These are phyloP conservation scores for Leishmania tropica DNA, from an alignment of 208 protist genomes.

Conservation along the genomic window DNA sequence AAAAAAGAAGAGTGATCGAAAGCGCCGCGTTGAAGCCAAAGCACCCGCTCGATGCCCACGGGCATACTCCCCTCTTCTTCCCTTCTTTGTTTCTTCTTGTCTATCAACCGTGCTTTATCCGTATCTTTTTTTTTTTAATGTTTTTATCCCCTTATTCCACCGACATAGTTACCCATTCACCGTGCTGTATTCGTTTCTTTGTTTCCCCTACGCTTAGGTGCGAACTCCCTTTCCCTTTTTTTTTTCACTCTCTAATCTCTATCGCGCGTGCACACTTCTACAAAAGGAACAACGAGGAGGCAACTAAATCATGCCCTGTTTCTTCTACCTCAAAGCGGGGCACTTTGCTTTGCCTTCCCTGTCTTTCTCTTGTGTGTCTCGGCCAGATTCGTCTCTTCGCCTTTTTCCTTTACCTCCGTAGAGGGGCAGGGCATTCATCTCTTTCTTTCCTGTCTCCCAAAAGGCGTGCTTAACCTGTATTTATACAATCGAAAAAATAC, in stretches of 20 bases:
- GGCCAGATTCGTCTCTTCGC: constrained; percentile 5
- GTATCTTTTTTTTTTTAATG: background rate
- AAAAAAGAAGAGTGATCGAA: background rate
- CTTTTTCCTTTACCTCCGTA: constrained; percentile 16
- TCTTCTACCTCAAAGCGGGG: background rate
- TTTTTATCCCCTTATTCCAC: background rate
- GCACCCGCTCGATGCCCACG: background rate
- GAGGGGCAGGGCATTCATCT: constrained; percentile 5
- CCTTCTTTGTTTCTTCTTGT: background rate
- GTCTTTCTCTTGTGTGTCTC: constrained; percentile 1
- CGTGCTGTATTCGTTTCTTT: constrained; percentile 6
- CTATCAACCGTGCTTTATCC: background rate
- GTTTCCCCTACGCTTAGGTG: constrained; percentile 11
- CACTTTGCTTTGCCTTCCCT: background rate
- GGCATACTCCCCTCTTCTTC: background rate
- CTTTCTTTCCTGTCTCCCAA: constrained; percentile 1
- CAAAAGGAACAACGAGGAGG: background rate
- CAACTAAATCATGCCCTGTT: background rate
- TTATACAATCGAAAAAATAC: constrained; percentile 10
- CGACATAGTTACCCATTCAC: constrained; percentile 10
- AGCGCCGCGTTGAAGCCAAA: background rate
- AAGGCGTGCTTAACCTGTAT: background rate
- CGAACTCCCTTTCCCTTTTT: background rate
- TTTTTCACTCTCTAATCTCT: background rate
- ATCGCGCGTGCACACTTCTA: background rate